Percentiles rank a stretch among this genome's conserved stretches.
Evolutionary conservation across 2,329 filamentous ascomycete genomes (phyloP).

Genomic region (Apiospora koreana): DNA sequence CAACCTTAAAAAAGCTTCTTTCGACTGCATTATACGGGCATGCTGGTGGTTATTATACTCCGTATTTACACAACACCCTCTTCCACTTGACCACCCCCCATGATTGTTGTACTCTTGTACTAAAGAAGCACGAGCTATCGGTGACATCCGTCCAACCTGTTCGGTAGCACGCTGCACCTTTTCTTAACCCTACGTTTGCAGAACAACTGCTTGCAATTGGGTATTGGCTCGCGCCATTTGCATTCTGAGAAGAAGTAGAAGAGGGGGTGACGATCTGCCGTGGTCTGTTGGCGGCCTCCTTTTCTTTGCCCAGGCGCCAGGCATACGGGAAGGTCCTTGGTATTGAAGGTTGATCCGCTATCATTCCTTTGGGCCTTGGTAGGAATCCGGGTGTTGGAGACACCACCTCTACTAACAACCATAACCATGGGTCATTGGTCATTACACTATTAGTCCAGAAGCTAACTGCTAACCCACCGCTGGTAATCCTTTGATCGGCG

Average conservation of each 20-base stretch:
- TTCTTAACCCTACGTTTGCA: not conserved
- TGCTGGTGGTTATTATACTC: not conserved
- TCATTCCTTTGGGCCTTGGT: not conserved
- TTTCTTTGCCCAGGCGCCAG: not conserved
- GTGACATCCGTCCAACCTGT: not conserved
- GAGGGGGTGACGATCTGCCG: not conserved
- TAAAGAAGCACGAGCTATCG: not conserved
- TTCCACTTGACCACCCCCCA: not conserved
- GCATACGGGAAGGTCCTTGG: not conserved
- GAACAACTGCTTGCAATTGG: not conserved
- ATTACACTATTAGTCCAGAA: not conserved
- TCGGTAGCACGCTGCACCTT: not conserved
- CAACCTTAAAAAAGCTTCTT: not conserved
- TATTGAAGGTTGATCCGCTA: not conserved
- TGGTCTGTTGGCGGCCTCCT: slow-evolving; percentile 1
- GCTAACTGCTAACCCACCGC: not conserved
- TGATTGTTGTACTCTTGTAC: not conserved
- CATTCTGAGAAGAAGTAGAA: no score
- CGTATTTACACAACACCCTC: not conserved
- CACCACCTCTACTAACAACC: not conserved
- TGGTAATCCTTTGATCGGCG: not conserved
- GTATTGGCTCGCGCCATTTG: not conserved
- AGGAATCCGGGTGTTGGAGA: not conserved
- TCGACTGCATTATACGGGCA: not conserved
- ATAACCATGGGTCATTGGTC: not conserved